phyloP scores from a whole-genome alignment of 352 stramenopile species.

The Globisporangium megalacanthum region DNA sequence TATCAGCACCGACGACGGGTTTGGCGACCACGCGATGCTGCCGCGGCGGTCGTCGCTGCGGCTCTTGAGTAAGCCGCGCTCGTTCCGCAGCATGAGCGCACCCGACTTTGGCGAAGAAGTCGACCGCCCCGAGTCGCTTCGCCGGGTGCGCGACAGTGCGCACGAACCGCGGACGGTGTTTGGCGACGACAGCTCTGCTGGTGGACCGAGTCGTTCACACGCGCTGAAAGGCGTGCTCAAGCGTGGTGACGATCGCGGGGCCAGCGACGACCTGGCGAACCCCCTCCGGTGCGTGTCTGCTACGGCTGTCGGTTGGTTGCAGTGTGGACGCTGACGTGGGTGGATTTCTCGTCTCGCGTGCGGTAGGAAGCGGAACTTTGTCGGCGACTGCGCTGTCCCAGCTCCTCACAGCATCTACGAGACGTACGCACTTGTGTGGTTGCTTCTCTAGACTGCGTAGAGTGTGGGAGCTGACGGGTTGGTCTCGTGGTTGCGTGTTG shows the following conservation, averaged over 20 bases:
- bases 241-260: constrained; percentile 32
- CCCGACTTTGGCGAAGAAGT: constrained; percentile 71
- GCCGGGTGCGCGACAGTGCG: constrained; percentile 28
- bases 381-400: constrained; percentile 43
- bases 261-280: constrained; percentile 34
- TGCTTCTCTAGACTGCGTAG: neutral
- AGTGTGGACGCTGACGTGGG: neutral
- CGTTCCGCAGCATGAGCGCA: constrained; percentile 64
- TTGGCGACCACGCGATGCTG: constrained; percentile 20
- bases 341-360: neutral
- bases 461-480: neutral
- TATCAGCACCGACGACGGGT: constrained; percentile 46
- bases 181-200: neutral
- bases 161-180: constrained; percentile 21
- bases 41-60: constrained; percentile 6
- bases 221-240: constrained; percentile 34
- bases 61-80: constrained; percentile 15
- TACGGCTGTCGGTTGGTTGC: neutral
- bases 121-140: constrained; percentile 16
- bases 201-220: neutral
- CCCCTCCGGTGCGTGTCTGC: constrained; percentile 20
- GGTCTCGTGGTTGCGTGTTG: neutral
- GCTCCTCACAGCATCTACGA: constrained; percentile 59
- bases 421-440: constrained; percentile 21
- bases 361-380: constrained; percentile 52